A percentile compares a stretch with the other conserved stretches of the same genome.
These are phyloP conservation scores for Trametes pubescens DNA, from an alignment of 1,284 basidiomycete species.

Conservation along the genomic window DNA sequence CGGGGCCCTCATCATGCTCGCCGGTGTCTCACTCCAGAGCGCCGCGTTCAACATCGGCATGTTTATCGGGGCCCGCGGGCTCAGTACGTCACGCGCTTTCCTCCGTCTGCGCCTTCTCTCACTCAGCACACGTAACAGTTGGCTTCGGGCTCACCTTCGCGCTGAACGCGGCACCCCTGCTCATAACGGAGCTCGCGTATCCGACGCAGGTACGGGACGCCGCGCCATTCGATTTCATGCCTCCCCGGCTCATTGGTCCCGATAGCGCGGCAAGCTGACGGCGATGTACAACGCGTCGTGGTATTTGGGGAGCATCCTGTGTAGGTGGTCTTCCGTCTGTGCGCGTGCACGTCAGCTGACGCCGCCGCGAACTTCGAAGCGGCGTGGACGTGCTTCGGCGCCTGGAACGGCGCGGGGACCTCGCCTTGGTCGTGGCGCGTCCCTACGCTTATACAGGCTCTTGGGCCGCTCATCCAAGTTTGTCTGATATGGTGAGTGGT, in stretches of 20 bases:
- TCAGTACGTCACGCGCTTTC: slow-evolving; percentile 52
- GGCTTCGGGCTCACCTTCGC: slow-evolving; percentile 72
- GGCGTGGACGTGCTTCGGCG: slow-evolving; percentile 62
- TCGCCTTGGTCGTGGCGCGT: slow-evolving; percentile 72
- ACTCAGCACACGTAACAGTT: slow-evolving; percentile 48
- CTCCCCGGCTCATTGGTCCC: background rate
- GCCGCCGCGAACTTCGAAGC: slow-evolving; percentile 36
- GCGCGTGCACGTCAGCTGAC: slow-evolving; percentile 22
- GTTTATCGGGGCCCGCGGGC: slow-evolving; percentile 64
- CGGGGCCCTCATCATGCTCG: slow-evolving; percentile 66
- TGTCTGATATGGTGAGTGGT: slow-evolving; percentile 54
- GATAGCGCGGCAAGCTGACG: slow-evolving; percentile 64
- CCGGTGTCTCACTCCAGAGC: slow-evolving; percentile 65
- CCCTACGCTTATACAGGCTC: slow-evolving; percentile 72
- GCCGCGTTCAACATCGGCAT: slow-evolving; percentile 55
- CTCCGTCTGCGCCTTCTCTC: background rate
- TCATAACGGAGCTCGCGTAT: slow-evolving; percentile 77
- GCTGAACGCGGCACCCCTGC: slow-evolving; percentile 66
- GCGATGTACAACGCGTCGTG: slow-evolving; percentile 69
- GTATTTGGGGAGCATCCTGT: slow-evolving; percentile 70
- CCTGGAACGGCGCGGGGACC: slow-evolving; percentile 54
- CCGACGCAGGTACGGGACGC: slow-evolving; percentile 63
- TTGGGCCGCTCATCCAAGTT: slow-evolving; percentile 70
- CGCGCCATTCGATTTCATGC: slow-evolving; percentile 1
- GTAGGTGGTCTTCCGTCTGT: slow-evolving; percentile 44